Evolutionary conservation across 805 yeast species (phyloP), one percentile per base, ranked within the genome.

Genomic region (Zygotorulaspora chibaensis): DNA sequence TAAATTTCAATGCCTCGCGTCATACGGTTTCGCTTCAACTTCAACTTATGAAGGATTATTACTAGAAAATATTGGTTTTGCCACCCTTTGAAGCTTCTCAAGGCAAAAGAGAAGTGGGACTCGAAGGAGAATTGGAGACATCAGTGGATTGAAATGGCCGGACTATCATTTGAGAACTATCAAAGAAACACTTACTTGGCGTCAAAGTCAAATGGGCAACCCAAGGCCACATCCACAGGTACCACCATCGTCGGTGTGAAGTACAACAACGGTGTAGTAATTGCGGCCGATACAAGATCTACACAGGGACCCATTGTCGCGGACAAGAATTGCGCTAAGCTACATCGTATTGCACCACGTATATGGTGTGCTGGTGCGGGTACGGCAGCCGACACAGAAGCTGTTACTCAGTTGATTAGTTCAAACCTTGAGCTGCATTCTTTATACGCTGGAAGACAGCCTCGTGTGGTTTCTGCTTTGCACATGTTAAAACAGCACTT

Each of bases 301-400:
- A 93, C 99, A 2, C 84, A 93, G 30, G 99, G 99, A 11, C 84
- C 83, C 47, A 88, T 93, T 57, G 98, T 93, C 29, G 99, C 99
- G 7, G 98, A 93, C 71, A 93, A 93, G 74, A 93, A 93, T 72
- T 90, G 97, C 75, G 96, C 89, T 63, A 91, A 91, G 69, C 75
- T 93, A 54, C 97, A 91, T 70, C 73, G 95, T 56, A 75, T 90
- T 54, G 78, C 96, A 6, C 96, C 97, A 8, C 79, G 77, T 61
- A 89, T 90, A 64, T 91, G 97, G 97, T 91, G 99, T 81, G 99
- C 99, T 42, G 99, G 99, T 61, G 99, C 99, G 2, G 99, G 99
- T 67, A 93, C 99, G n/a, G 99, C 99, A 26, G 98, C 99, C 7
- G 99, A 93, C 66, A 93, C 97, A 10, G 98, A 93, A 67, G 88